phyloP scores from a whole-genome alignment of 371 early-diverging fungal genomes.

The Saksenaea oblongispora region DNA sequence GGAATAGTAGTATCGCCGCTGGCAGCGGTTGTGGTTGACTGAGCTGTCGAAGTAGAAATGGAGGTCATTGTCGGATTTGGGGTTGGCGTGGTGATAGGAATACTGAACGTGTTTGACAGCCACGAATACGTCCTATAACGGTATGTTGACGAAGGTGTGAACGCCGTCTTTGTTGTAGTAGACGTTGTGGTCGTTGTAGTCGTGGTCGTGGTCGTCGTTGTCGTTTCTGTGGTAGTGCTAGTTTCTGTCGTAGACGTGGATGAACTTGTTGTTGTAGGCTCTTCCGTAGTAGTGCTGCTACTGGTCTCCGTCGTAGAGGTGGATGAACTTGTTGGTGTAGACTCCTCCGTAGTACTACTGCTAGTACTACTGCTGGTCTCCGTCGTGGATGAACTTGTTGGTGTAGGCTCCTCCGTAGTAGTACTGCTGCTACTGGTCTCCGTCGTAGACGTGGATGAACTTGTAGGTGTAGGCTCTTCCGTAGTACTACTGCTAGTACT shows the following conservation, averaged over 20 bases:
- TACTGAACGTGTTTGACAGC: slow-evolving; percentile 18
- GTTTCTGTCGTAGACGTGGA: slow-evolving; percentile 9
- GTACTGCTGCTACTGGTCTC: too few relatives aligned
- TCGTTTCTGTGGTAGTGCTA: slow-evolving; percentile 12
- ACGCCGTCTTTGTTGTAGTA: slow-evolving; percentile 11
- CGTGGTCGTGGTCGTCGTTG: slow-evolving; percentile 10
- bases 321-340: neutral
- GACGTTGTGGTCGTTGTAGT: slow-evolving; percentile 8
- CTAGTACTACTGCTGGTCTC: too few relatives aligned
- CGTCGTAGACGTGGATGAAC: neutral
- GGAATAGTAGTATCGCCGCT: slow-evolving; percentile 22
- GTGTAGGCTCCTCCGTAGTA: neutral
- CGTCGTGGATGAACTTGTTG: neutral
- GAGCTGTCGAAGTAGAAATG: slow-evolving; percentile 5
- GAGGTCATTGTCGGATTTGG: slow-evolving; percentile 3
- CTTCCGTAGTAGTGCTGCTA: slow-evolving; percentile 13
- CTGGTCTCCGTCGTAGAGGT: slow-evolving; percentile 11
- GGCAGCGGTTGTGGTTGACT: neutral
- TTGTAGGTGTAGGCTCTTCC: neutral
- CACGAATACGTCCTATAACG: slow-evolving; percentile 17
- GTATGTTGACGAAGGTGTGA: slow-evolving; percentile 15
- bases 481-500: too few relatives aligned
- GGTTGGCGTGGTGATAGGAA: slow-evolving; percentile 6
- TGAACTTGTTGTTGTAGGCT: slow-evolving; percentile 1
- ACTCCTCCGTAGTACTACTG: neutral